Evolutionary conservation across 176 grass and related monocot species (phyloP).

Genomic region (Oryza officinalis): DNA sequence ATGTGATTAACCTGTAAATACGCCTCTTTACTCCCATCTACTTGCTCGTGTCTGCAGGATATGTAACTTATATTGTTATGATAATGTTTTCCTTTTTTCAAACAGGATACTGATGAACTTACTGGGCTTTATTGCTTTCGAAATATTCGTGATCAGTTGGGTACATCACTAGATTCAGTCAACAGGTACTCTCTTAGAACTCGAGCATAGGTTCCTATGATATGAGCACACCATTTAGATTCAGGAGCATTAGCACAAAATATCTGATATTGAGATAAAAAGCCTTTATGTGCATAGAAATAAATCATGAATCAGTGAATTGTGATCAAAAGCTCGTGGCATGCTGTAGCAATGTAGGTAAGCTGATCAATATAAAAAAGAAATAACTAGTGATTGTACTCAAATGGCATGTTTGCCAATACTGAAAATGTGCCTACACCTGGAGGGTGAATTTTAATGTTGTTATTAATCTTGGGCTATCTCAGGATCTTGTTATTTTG

Average conservation of each 20-base stretch:
- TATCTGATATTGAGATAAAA: neutral
- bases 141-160: slow-evolving; percentile 89
- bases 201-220: slow-evolving; percentile 13
- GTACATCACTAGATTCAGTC: slow-evolving; percentile 81
- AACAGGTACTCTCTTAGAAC: slow-evolving; percentile 62
- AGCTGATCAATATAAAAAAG: neutral
- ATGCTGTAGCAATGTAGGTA: neutral
- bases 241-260: slow-evolving; percentile 24
- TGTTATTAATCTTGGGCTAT: neutral
- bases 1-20: slow-evolving; percentile 3
- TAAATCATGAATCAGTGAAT: slow-evolving; percentile 12
- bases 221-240: neutral
- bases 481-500: neutral
- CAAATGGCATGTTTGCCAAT: neutral
- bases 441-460: neutral
- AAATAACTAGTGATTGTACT: slow-evolving; percentile 22
- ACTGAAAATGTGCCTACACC: neutral
- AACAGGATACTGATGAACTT: slow-evolving; percentile 95
- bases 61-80: slow-evolving; percentile 23
- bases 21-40: neutral
- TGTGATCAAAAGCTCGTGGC: neutral
- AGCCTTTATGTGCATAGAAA: neutral
- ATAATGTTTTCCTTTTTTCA: slow-evolving; percentile 31
- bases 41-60: neutral
- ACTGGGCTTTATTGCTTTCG: slow-evolving; percentile 96